Base-by-base conservation (phyloP, 1,139 yeast genomes). In the Candida sp. region DNA sequence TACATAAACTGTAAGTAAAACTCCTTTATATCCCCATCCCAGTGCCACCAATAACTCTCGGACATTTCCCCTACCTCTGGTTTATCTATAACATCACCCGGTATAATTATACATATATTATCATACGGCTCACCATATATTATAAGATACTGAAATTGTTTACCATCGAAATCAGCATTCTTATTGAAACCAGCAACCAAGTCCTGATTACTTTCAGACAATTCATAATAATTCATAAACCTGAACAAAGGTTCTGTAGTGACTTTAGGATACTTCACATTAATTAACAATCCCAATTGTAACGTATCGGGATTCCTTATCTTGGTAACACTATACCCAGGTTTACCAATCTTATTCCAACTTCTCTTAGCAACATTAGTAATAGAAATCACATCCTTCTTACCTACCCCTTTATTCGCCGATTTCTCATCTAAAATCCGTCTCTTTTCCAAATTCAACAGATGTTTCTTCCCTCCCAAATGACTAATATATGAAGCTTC, bases 41-140 rank as follows among this genome's bases (percentile, higher is more conserved):
- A 88, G 57, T 72, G 73, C 63, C 84, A 80, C 90, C 93, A 86
- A 44, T 79, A 76, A 41, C 66, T 67, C 3, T 74, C 70, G 5
- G 68, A 56, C 63, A 66, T 66, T 27, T 60, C 63, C 41, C 51
- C 48, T 3, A 60, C 69, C 3, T 56, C 61, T 1, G 73, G 66
- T 49, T 71, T 68, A 52, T 81, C 86, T 5, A 72, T 63, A 21
- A 83, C 77, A 25, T 64, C 70, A 22, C 80, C 74, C 2, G 93
- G 93, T 5, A 89, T 70, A 43, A 86, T 82, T 49, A 89, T 70
- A 3, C 83, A 85, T 12, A 87, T 70, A 43, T 84, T 86, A 46
- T 87, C 93, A 60, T 87, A 89, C 1, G 96, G 96, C 56, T 87
- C 96, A 0, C 87, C 95, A 22, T 88, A 80, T 0, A 88, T 63